These are phyloP conservation scores for Pyricularia pennisetigena DNA, from an alignment of 2,329 filamentous ascomycete species.

Conservation along the genomic window DNA sequence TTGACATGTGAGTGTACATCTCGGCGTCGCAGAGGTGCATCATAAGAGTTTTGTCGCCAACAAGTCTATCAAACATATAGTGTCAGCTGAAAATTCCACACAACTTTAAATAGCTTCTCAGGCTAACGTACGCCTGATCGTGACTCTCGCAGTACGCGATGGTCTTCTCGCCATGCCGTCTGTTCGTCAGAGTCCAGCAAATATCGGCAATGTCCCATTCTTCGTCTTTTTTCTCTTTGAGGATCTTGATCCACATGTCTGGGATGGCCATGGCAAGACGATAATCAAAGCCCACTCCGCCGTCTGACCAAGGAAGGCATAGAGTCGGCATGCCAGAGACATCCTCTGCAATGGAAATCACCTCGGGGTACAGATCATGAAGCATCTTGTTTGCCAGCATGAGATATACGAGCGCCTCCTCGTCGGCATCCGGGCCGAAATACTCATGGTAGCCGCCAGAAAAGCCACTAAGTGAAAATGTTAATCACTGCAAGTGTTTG, in stretches of 20 bases:
- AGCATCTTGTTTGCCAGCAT: constrained; percentile 97
- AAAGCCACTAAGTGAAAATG: constrained; percentile 58
- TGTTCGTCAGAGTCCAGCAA: constrained; percentile 80
- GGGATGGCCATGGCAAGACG: constrained; percentile 95
- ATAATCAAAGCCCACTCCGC: constrained; percentile 95
- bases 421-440: constrained; percentile 80
- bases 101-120: constrained; percentile 1
- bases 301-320: constrained; percentile 74
- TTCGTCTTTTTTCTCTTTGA: constrained; percentile 86
- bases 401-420: constrained; percentile 88
- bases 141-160: constrained; percentile 97
- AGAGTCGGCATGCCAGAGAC: constrained; percentile 98
- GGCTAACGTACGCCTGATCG: constrained; percentile 75
- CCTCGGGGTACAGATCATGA: constrained; percentile 77
- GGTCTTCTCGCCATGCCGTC: constrained; percentile 92
- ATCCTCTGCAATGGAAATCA: constrained; percentile 90
- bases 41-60: constrained; percentile 93
- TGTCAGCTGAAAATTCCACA: neutral
- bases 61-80: constrained; percentile 48
- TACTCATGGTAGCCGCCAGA: constrained; percentile 98
- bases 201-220: constrained; percentile 87
- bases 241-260: constrained; percentile 97
- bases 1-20: constrained; percentile 97
- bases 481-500: neutral
- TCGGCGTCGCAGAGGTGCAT: constrained; percentile 98